phyloP scores from a whole-genome alignment of 1,284 basidiomycete species.

The Melampsora americana region DNA sequence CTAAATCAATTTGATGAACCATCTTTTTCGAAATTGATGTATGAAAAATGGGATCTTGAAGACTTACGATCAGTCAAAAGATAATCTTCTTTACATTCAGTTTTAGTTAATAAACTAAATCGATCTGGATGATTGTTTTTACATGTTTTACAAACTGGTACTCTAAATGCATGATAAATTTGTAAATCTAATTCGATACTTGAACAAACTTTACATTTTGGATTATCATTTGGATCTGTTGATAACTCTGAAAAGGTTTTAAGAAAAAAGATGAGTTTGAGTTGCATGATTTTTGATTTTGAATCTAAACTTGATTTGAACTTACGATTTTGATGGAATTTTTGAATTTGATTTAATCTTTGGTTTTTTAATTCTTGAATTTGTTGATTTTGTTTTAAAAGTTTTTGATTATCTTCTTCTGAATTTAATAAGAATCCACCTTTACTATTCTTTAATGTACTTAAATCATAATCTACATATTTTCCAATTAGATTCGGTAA shows the following conservation, averaged over 20 bases:
- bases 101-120: constrained; percentile 94
- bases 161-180: constrained; percentile 74
- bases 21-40: too few species aligned
- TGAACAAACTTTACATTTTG: constrained; percentile 76
- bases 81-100: constrained; percentile 83
- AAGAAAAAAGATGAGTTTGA: not conserved
- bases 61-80: constrained; percentile 59
- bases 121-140: constrained; percentile 82
- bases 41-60: constrained; percentile 10
- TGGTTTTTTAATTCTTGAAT: constrained; percentile 49
- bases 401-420: constrained; percentile 56
- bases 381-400: constrained; percentile 47
- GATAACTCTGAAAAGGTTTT: constrained; percentile 2
- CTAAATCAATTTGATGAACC: too few species aligned
- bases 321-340: not conserved
- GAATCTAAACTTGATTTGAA: too few species aligned
- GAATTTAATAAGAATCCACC: constrained; percentile 87
- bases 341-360: constrained; percentile 48
- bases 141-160: constrained; percentile 81
- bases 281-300: not conserved
- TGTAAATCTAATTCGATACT: constrained; percentile 79
- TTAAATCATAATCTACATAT: constrained; percentile 42
- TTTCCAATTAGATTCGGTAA: constrained; percentile 32
- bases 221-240: constrained; percentile 61
- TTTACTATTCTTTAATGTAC: constrained; percentile 62